Percentiles rank a stretch among this genome's conserved stretches.
These are phyloP conservation scores for Amylocystis lapponica DNA, from an alignment of 768 basidiomycete genomes.

Conservation along the genomic window DNA sequence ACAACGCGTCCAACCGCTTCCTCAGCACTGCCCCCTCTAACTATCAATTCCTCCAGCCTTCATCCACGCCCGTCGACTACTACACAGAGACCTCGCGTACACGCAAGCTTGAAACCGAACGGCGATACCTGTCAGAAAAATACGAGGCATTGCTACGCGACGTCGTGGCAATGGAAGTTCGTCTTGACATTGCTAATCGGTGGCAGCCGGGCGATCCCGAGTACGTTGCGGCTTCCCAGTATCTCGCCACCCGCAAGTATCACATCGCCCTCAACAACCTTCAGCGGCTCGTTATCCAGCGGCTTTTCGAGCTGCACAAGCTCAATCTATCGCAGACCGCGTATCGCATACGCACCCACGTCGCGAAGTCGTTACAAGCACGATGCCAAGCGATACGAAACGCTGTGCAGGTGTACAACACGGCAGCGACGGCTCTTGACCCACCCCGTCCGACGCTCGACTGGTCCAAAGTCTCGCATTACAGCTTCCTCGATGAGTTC, in stretches of 20 bases:
- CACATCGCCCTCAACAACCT: slow-evolving; percentile 26
- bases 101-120: slow-evolving; percentile 18
- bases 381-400: slow-evolving; percentile 15
- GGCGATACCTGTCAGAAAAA: slow-evolving; percentile 11
- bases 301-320: slow-evolving; percentile 34
- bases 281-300: too few relatives aligned
- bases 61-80: not conserved
- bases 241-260: slow-evolving; percentile 18
- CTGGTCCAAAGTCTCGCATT: slow-evolving; percentile 20
- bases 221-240: slow-evolving; percentile 16
- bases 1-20: not conserved
- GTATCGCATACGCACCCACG: slow-evolving; percentile 23
- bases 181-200: slow-evolving; percentile 18
- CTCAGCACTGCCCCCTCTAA: not conserved
- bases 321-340: slow-evolving; percentile 29
- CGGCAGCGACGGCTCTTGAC: slow-evolving; percentile 16
- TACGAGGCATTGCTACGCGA: slow-evolving; percentile 12
- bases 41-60: not conserved
- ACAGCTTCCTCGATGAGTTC: slow-evolving; percentile 25
- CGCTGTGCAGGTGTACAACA: slow-evolving; percentile 25
- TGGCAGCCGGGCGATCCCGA: slow-evolving; percentile 22
- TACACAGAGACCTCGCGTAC: slow-evolving; percentile 5
- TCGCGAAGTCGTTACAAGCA: slow-evolving; percentile 23
- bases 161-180: slow-evolving; percentile 15
- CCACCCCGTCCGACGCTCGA: slow-evolving; percentile 18